Percentiles rank a stretch among this genome's conserved stretches.
Conservation (phyloP, 257 asterid genomes). For the Coffea eugenioides region DNA sequence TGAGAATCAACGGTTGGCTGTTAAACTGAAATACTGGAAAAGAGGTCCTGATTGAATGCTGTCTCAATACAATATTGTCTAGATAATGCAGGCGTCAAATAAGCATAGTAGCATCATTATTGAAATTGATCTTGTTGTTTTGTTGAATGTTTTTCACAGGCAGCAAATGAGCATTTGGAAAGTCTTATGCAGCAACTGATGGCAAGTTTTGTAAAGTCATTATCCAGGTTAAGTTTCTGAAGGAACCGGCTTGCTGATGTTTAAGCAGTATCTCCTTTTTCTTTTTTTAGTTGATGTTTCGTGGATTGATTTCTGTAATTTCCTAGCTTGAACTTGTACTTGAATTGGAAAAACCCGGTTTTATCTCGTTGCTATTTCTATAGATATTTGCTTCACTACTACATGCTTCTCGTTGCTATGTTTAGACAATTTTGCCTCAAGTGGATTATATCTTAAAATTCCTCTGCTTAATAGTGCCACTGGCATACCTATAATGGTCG, state of each 20-base stretch:
- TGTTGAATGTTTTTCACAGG: not conserved
- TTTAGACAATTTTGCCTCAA: not conserved
- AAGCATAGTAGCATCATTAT: not conserved
- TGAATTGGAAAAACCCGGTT: not conserved
- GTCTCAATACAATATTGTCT: not conserved
- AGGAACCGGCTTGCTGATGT: not conserved
- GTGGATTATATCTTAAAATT: not conserved
- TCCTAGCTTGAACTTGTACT: not conserved
- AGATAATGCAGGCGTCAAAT: not conserved
- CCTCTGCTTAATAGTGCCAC: not conserved
- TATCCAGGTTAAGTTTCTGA: not conserved
- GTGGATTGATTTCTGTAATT: not conserved
- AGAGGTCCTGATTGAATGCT: conserved; percentile 13
- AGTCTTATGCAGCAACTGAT: not conserved
- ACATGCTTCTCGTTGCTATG: not conserved
- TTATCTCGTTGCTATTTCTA: not conserved
- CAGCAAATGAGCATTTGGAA: not conserved
- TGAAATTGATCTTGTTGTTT: not conserved
- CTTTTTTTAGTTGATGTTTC: not conserved
- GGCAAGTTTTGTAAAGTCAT: not conserved
- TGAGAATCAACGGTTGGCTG: conserved; percentile 38
- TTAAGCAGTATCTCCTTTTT: not conserved
- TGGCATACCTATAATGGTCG: not conserved
- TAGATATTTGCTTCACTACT: not conserved
- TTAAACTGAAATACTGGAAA: conserved; percentile 26